These are phyloP conservation scores for Lanmaoa pseudosensibilis DNA, from an alignment of 768 basidiomycete species.

Conservation along the genomic window DNA sequence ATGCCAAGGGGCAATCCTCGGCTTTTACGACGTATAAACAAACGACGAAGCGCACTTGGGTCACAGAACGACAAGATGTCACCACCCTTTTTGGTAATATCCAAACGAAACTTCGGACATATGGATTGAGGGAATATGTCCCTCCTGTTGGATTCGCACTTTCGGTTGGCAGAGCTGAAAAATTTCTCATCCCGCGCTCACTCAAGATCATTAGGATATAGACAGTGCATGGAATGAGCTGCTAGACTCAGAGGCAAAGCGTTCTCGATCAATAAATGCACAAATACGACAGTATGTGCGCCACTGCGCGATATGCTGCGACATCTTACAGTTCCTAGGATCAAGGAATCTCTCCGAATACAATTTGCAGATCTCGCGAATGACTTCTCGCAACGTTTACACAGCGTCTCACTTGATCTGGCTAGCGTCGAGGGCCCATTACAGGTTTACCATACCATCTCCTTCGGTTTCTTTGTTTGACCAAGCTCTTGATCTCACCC, in stretches of 20 bases:
- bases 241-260: slow-evolving; percentile 68
- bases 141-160: slow-evolving; percentile 72
- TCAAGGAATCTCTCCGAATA: slow-evolving; percentile 78
- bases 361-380: slow-evolving; percentile 78
- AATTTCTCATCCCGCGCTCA: slow-evolving; percentile 8
- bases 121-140: slow-evolving; percentile 80
- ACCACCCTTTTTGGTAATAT: slow-evolving; percentile 89
- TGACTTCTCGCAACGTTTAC: slow-evolving; percentile 67
- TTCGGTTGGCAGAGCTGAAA: slow-evolving; percentile 38
- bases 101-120: slow-evolving; percentile 91
- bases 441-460: slow-evolving; percentile 48
- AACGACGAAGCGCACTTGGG: slow-evolving; percentile 83
- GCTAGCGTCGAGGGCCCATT: slow-evolving; percentile 72
- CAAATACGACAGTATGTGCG: slow-evolving; percentile 77
- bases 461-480: slow-evolving; percentile 9
- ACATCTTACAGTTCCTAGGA: slow-evolving; percentile 44
- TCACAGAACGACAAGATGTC: slow-evolving; percentile 85
- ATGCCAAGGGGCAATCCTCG: slow-evolving; percentile 75
- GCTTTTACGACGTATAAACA: slow-evolving; percentile 81
- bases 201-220: slow-evolving; percentile 50
- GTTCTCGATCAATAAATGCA: slow-evolving; percentile 84
- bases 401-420: slow-evolving; percentile 68
- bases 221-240: slow-evolving; percentile 77
- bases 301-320: not conserved
- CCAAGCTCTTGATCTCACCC: not conserved